Evolutionary conservation across 352 stramenopile species (phyloP).

Genomic region (Globisporangium acanthophoron): DNA sequence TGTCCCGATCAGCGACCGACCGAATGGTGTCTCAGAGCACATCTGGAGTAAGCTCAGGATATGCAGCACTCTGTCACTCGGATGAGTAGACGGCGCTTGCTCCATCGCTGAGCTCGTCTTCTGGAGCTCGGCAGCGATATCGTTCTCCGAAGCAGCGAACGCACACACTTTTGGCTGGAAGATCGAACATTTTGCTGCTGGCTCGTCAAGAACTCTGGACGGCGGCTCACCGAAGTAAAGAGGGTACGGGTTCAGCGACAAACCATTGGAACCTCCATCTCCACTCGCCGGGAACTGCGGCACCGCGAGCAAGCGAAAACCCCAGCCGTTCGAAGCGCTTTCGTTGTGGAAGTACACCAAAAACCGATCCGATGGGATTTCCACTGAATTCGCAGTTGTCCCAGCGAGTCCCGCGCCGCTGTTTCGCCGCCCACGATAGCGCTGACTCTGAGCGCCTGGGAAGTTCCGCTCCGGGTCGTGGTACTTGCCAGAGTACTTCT

Average conservation of each 20-base stretch:
- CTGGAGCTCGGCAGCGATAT: slow-evolving; percentile 49
- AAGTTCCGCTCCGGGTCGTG: slow-evolving; percentile 73
- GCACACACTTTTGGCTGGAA: slow-evolving; percentile 47
- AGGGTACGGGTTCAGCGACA: slow-evolving; percentile 44
- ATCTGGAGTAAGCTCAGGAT: slow-evolving; percentile 58
- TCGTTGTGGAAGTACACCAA: slow-evolving; percentile 72
- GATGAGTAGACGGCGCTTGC: slow-evolving; percentile 16
- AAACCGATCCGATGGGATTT: slow-evolving; percentile 65
- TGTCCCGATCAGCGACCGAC: slow-evolving; percentile 43
- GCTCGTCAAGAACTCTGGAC: slow-evolving; percentile 34
- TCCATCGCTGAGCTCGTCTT: slow-evolving; percentile 29
- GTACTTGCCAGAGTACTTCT: slow-evolving; percentile 68
- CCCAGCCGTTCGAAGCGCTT: slow-evolving; percentile 47
- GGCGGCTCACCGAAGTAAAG: slow-evolving; percentile 72
- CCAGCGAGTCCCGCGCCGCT: slow-evolving; percentile 4
- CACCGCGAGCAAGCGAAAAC: slow-evolving; percentile 55
- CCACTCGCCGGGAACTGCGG: slow-evolving; percentile 27
- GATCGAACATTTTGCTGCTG: slow-evolving; percentile 55
- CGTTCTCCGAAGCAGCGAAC: slow-evolving; percentile 40
- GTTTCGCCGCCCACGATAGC: slow-evolving; percentile 28
- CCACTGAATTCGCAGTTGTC: slow-evolving; percentile 24
- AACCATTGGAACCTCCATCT: background rate
- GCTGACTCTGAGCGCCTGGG: slow-evolving; percentile 56
- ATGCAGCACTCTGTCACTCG: slow-evolving; percentile 55
- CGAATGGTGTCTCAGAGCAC: slow-evolving; percentile 50